Base-by-base conservation (phyloP, 371 early-diverging fungal genomes). In the Umbelopsis sp. region DNA sequence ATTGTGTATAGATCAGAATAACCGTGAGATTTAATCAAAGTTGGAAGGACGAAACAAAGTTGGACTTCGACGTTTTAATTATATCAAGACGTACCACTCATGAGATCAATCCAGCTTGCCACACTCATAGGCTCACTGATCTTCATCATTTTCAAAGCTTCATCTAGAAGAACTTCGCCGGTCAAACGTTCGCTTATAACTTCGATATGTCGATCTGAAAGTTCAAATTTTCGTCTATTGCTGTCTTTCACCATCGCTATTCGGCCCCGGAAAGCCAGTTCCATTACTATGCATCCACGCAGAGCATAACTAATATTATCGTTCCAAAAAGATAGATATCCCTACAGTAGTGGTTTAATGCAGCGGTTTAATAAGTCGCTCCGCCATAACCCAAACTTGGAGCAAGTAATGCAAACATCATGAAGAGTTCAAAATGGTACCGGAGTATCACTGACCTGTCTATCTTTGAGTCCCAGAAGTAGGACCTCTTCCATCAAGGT, bases 251-350 rank as follows among this genome's bases (percentile, higher is more conserved):
- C 84, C 79, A 94, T 92, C 22, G 90, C 88, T 68, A 98, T 93
- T 44, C 97, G 87, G 68, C 91, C 89, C 48, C 98, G 87, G 62
- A 98, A 87, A 8, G 97, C 96, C 50, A 98, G 87, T 76, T 98
- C 98, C 86, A 96, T 94, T 41, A 98, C 83, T 73, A 98, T 97
- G 78, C 94, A 92, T 10, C 97, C 98, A 74, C 98, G 90, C 37
- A 97, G 77, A 14, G 95, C 96, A 80, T 97, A 98, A 50, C 96
- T 95, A 65, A 98, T 94, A 78, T 94, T 96, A 79, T 98, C 98
- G 83, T 98, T 98, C 98, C 98, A 97, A 78, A 98, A 97, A 44
- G 96, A 96, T 52, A 97, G 89, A 71, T 96, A 95, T 10, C 98
- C 95, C 93, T 94, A 74, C 29, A 63, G 12, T 1, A 7, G 41